phyloP scores from a whole-genome alignment of 2,329 filamentous ascomycete genomes.

The Tothia fuscella region DNA sequence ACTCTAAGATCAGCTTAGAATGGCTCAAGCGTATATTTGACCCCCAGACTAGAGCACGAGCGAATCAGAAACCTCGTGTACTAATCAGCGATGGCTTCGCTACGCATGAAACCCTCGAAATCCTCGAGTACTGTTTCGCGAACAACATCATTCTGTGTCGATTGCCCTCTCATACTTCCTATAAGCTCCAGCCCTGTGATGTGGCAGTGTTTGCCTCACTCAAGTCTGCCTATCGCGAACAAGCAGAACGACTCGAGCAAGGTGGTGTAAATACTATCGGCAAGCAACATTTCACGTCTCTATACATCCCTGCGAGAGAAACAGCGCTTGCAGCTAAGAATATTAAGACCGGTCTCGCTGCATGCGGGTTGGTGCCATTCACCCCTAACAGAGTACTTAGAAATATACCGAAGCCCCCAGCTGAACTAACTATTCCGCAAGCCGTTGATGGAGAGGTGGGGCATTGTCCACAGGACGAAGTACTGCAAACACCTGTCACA shows the following conservation, averaged over 20 bases:
- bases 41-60: constrained; percentile 21
- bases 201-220: constrained; percentile 15
- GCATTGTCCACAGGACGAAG: constrained; percentile 9
- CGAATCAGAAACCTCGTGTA: constrained; percentile 21
- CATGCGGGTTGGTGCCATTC: constrained; percentile 7
- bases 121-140: constrained; percentile 21
- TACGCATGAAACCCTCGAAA: constrained; percentile 23
- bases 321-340: constrained; percentile 8
- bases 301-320: constrained; percentile 16
- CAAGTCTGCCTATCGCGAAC: constrained; percentile 17
- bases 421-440: constrained; percentile 6
- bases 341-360: constrained; percentile 7
- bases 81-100: constrained; percentile 25
- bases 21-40: constrained; percentile 26
- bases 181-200: constrained; percentile 20
- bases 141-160: constrained; percentile 24
- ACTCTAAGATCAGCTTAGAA: constrained; percentile 20
- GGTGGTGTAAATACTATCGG: constrained; percentile 15
- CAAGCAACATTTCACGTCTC: constrained; percentile 18
- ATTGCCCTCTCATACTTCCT: constrained; percentile 19
- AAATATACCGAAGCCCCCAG: constrained; percentile 8
- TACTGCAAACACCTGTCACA: constrained; percentile 5
- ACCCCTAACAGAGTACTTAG: constrained; percentile 9
- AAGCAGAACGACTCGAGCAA: constrained; percentile 16
- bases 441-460: constrained; percentile 1